Percentiles rank a stretch among this genome's conserved stretches.
These are phyloP conservation scores for Amphichorda felina DNA, from an alignment of 2,329 filamentous ascomycete genomes.

Conservation along the genomic window DNA sequence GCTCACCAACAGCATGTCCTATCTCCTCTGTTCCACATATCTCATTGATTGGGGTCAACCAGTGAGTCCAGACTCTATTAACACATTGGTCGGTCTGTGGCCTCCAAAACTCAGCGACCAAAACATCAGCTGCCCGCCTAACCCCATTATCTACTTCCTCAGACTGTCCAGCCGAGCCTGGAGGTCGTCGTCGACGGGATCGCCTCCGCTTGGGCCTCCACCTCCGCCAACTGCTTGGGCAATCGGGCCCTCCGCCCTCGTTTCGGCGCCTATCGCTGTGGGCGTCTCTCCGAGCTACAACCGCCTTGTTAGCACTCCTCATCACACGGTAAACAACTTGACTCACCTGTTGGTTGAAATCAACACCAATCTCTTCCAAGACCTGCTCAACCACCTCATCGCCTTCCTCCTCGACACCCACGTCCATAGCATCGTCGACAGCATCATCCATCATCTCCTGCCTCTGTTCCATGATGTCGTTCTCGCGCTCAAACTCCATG, in stretches of 20 bases:
- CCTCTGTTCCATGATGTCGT: slow-evolving; percentile 97
- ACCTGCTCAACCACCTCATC: slow-evolving; percentile 97
- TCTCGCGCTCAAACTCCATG: slow-evolving; percentile 98
- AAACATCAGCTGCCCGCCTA: not conserved
- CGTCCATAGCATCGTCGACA: slow-evolving; percentile 90
- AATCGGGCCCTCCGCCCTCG: slow-evolving; percentile 63
- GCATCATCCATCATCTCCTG: slow-evolving; percentile 99
- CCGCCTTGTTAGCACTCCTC: not conserved
- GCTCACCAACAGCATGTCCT: no score
- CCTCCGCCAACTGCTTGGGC: slow-evolving; percentile 62
- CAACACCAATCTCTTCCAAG: slow-evolving; percentile 90
- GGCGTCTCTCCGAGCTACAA: slow-evolving; percentile 82
- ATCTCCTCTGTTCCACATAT: no score
- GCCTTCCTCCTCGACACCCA: slow-evolving; percentile 83
- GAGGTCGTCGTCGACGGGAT: slow-evolving; percentile 77
- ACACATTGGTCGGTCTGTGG: no score
- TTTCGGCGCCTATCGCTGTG: slow-evolving; percentile 62
- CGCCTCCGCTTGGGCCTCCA: slow-evolving; percentile 43
- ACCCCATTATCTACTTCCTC: slow-evolving; percentile 32
- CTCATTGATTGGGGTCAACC: no score
- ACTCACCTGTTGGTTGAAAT: slow-evolving; percentile 77
- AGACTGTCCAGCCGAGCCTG: slow-evolving; percentile 89
- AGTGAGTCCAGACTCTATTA: no score
- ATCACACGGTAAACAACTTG: not conserved
- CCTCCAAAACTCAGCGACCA: no score